phyloP scores from a whole-genome alignment of 2,329 filamentous ascomycete genomes.

The Claviceps sp. region DNA sequence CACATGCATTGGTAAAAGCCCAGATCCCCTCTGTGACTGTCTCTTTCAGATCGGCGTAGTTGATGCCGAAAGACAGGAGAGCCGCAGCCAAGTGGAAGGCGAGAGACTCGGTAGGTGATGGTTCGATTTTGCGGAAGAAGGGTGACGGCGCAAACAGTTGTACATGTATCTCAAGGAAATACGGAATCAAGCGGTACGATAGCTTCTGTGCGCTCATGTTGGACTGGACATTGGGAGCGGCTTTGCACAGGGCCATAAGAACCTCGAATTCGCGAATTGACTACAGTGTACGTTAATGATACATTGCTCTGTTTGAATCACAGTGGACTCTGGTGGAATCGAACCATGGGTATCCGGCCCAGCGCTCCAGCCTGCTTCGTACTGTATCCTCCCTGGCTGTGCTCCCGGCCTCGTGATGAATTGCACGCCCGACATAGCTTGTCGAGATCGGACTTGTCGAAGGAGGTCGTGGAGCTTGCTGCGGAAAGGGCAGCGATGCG shows the following conservation, averaged over 20 bases:
- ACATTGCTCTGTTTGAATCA: not conserved
- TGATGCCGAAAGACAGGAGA: conserved; percentile 65
- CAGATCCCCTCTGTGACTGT: conserved; percentile 53
- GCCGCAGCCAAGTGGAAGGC: conserved; percentile 68
- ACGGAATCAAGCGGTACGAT: conserved; percentile 65
- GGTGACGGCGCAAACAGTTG: conserved; percentile 71
- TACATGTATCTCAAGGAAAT: conserved; percentile 71
- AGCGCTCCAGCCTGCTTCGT: conserved; percentile 27
- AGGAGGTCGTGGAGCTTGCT: conserved; percentile 35
- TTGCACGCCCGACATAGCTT: conserved; percentile 46
- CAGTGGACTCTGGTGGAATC: conserved; percentile 2
- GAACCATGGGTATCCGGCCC: conserved; percentile 48
- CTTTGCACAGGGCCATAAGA: conserved; percentile 80
- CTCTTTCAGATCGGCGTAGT: conserved; percentile 55
- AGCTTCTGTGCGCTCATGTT: conserved; percentile 64
- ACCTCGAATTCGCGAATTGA: conserved; percentile 85
- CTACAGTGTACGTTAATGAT: conserved; percentile 29
- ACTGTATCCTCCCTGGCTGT: conserved; percentile 33
- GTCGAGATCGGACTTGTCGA: conserved; percentile 51
- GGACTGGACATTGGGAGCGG: conserved; percentile 61
- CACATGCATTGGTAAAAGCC: conserved; percentile 60
- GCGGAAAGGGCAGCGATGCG: conserved; percentile 53
- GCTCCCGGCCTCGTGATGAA: conserved; percentile 28
- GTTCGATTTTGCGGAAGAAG: conserved; percentile 69
- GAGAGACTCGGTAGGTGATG: conserved; percentile 78